Base-by-base conservation (phyloP, 2,329 filamentous ascomycete species). In the Taxawa tesnikishii region DNA sequence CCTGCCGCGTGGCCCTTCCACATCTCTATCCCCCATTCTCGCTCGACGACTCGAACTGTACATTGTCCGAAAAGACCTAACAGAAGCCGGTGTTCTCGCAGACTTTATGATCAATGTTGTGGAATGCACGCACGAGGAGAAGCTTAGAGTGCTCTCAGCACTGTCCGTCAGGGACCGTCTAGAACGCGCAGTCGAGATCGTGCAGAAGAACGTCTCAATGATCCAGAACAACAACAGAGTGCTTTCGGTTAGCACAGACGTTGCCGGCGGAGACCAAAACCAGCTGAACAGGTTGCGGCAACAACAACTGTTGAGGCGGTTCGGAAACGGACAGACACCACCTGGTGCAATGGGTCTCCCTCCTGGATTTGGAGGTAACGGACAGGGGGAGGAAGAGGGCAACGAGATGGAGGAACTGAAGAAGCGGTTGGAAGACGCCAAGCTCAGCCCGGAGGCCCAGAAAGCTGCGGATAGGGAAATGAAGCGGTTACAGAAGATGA, bases 91-190 rank as follows among this genome's bases (percentile, higher is more conserved):
- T 2, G 63, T 75, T 6, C 67, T 98, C 7, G 88, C 90, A 5
- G 90, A 98, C 54, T 96, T 96, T 53, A 94, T 98, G 84, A 79
- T 84, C 24, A 93, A 94, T 51, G 72, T 96, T 15, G 73, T 93
- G 3, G 84, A 94, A 41, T 78, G 81, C 31, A 80, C 75, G 7
- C 81, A 92, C 41, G 84, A 94, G 54, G 90, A 98, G 51, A 94
- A 93, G 56, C 67, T 98, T 33, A 75, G 82, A 34, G 73, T 98
- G 11, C 65, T 98, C 21, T 74, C 83, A n/a, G 76, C 85, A 1
- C 59, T 92, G 4, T 76, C 87, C 46, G 66, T 90, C 28, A 81
- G 82, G 44, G 73, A 80, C 28, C 71, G 90, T 23, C 67, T 96
- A 33, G 74, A 80, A 40, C 79, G 78, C 45, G 84, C 93, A 11